These are phyloP conservation scores for Starmerella bombicola DNA, from an alignment of 805 yeast genomes.

Conservation along the genomic window DNA sequence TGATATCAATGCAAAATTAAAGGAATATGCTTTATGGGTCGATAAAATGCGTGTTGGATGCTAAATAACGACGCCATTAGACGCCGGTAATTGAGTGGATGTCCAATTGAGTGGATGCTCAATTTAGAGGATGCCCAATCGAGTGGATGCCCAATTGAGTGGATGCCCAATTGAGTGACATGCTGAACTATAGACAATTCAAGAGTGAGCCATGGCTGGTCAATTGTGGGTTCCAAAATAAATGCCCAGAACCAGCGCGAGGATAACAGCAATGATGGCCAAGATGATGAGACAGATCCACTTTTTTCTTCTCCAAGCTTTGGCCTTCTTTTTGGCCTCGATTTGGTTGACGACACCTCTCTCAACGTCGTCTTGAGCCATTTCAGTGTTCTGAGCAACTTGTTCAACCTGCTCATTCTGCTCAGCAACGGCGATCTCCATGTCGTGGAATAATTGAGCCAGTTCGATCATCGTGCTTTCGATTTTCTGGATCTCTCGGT, in stretches of 20 bases:
- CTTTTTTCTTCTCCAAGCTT: constrained; percentile 79
- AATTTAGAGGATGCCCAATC: no score
- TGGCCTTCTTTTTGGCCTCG: constrained; percentile 77
- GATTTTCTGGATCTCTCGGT: constrained; percentile 84
- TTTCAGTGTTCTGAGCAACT: constrained; percentile 64
- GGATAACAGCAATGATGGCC: constrained; percentile 23
- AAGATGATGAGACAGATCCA: constrained; percentile 50
- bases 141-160: no score
- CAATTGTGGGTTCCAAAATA: constrained; percentile 20
- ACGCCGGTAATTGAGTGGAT: no score
- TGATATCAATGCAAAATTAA: no score
- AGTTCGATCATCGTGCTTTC: constrained; percentile 92
- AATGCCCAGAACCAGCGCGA: constrained; percentile 21
- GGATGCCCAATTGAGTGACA: no score
- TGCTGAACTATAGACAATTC: no score
- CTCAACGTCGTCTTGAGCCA: constrained; percentile 83
- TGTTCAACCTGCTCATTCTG: constrained; percentile 80
- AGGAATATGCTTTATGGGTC: no score
- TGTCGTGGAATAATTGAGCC: constrained; percentile 85
- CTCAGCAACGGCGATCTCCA: constrained; percentile 92
- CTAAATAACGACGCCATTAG: no score
- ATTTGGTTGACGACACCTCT: constrained; percentile 88
- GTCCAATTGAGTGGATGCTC: no score
- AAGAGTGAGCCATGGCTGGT: no score
- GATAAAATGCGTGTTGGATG: no score